Base-by-base conservation (phyloP, 192 early-diverging fungal genomes). In the Neocallimastix lanati region DNA sequence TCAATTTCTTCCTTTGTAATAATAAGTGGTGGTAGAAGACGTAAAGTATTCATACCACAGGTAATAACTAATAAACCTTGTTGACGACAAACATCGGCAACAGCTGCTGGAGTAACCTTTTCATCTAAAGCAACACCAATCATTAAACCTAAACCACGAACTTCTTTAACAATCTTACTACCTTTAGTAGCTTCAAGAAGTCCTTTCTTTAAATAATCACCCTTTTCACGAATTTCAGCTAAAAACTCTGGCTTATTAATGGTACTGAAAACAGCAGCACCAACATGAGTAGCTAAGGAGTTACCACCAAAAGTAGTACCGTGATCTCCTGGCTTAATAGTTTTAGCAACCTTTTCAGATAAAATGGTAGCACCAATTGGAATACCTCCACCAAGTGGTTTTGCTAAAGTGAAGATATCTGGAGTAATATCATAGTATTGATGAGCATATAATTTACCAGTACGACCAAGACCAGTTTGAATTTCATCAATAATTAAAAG, bases 221-320 rank as follows among this genome's bases (percentile, higher is more conserved):
- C 94, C 0, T 87, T 90, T 58, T 84, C 81, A 16, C 81, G 77
- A 27, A 99, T 94, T 79, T 90, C 85, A 30, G 83, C 80, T 77
- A 99, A 89, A 81, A 98, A 95, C 78, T 85, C 85, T 0, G 92
- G 90, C 27, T 86, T 84, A 78, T 82, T 86, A 80, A 99, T 92
- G 76, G 92, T 90, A 27, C 83, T 83, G 50, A 93, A 82, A 12
- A 97, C 96, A 36, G 86, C 85, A 29, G 88, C 86, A 29, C 93
- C 97, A 14, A 95, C 95, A 30, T 91, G 90, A 81, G 94, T 94
- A 21, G 94, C 96, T 67, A 99, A 83, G 12, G 97, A 96, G 81
- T 92, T 93, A 36, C 97, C 97, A 79, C 97, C 97, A 89, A 97
- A 99, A 12, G 96, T 98, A 16, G 97, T 98, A 78, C 97, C 97